Evolutionary conservation across 768 basidiomycete species (phyloP).

Genomic region (Chalciporus piperatus): DNA sequence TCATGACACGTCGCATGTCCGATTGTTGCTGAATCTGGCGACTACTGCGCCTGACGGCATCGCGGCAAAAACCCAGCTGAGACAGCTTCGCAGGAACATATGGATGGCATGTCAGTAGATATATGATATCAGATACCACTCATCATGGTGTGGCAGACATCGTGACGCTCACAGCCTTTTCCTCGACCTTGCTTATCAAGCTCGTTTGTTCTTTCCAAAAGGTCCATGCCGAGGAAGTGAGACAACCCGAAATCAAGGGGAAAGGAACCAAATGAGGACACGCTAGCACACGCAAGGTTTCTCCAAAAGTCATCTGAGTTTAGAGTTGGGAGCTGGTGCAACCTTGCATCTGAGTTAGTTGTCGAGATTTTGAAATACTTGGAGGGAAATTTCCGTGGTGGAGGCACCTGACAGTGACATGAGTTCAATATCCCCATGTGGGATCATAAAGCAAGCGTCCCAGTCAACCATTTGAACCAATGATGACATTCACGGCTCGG

Average conservation of each 20-base stretch:
- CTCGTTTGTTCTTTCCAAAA: conserved; percentile 11
- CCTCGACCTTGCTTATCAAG: too few relatives aligned
- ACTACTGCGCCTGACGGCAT: not conserved
- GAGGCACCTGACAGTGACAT: conserved; percentile 13
- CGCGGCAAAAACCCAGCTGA: not conserved
- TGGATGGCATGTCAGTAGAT: conserved; percentile 8
- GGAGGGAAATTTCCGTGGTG: conserved; percentile 12
- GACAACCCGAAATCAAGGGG: conserved; percentile 5
- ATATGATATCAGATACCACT: not conserved
- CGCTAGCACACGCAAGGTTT: conserved; percentile 5
- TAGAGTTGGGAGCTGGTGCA: not conserved
- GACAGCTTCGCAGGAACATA: conserved; percentile 1
- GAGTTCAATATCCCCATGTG: conserved; percentile 12
- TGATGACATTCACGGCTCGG: conserved; percentile 5
- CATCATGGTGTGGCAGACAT: not conserved
- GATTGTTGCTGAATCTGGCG: not conserved
- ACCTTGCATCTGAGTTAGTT: not conserved
- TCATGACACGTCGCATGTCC: not conserved
- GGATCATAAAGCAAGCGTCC: conserved; percentile 1
- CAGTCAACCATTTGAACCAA: not conserved
- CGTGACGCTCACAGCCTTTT: not conserved
- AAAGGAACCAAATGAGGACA: conserved; percentile 6
- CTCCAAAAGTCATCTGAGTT: conserved; percentile 11
- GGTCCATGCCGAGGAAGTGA: conserved; percentile 23
- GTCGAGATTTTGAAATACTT: conserved; percentile 24